phyloP scores from a whole-genome alignment of 257 asterid genomes.

The Salvia rosmarinus region DNA sequence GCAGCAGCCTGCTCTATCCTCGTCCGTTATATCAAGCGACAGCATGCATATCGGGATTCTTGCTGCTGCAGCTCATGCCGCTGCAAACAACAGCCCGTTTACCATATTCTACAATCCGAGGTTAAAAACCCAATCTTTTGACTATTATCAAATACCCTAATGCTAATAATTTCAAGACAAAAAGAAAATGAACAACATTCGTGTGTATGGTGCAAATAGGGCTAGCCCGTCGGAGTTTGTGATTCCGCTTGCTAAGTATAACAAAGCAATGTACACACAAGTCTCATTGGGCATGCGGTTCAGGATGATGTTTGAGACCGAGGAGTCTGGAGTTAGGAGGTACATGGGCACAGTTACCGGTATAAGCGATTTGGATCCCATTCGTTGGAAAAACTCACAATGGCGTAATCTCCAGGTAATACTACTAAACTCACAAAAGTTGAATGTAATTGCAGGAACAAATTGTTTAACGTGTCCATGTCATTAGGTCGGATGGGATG shows the following conservation, averaged over 20 bases:
- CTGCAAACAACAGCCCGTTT: conserved; percentile 90
- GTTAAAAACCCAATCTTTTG: conserved; percentile 34
- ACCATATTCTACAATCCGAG: conserved; percentile 93
- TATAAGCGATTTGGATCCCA: conserved; percentile 75
- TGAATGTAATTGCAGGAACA: too few species aligned
- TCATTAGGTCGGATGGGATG: conserved; percentile 97
- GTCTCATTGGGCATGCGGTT: conserved; percentile 90
- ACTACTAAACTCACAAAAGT: neutral
- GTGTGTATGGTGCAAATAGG: conserved; percentile 47
- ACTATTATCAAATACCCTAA: neutral
- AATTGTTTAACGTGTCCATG: conserved; percentile 14
- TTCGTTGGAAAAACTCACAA: conserved; percentile 87
- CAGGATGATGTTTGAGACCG: conserved; percentile 99
- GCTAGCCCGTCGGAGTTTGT: conserved; percentile 96
- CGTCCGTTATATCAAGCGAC: conserved; percentile 90
- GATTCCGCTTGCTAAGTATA: conserved; percentile 88
- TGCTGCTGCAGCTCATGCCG: conserved; percentile 99
- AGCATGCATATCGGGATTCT: conserved; percentile 98
- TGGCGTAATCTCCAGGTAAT: conserved; percentile 98
- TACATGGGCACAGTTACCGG: conserved; percentile 94
- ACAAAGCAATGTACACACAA: conserved; percentile 88
- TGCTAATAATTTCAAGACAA: neutral
- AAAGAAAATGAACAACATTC: neutral
- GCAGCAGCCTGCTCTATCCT: conserved; percentile 86
- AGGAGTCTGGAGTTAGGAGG: conserved; percentile 90